Base-by-base conservation (phyloP, 495 filamentous ascomycete genomes). In the Talaromyces nanjingensis region DNA sequence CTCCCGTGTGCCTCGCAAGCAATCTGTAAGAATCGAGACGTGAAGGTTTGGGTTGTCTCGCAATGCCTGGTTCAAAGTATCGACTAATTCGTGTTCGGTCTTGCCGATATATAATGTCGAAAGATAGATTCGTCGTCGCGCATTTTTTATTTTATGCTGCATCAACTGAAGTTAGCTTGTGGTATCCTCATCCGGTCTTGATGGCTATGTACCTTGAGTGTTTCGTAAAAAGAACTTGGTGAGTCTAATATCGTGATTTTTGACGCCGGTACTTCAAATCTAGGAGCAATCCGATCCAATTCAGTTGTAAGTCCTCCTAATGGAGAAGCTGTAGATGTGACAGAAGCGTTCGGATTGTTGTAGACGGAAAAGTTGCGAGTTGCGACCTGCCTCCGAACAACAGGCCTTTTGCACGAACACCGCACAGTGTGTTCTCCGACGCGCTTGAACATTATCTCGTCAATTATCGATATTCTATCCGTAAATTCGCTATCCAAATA, bases 71-170 rank as follows among this genome's bases (percentile, higher is more conserved):
- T 87, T 87, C 27, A 99, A 77, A 0, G 88, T 91, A 16, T 85
- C 77, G 63, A 99, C 88, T 70, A 99, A 77, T 64, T 97, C 96
- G 76, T 91, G 81, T 76, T 99, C 94, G 1, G 90, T 88, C 76
- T 93, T 96, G 66, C 94, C 94, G 69, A 99, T 92, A 70, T 99
- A 99, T 33, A 99, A 79, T 0, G 94, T 98, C 20, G 91, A 96
- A 59, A 99, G 79, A 72, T 92, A 99, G 69, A 99, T 88, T 65
- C 91, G 84, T 56, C 78, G 76, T 68, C 89, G 84, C 3, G 94
- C 94, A 65, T 83, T 84, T 39, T 81, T 82, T 67, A 99, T 97
- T 78, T 91, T 96, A 63, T 77, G 71, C 89, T 96, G 70, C 53
- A 65, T 66, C 42, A 59, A 37, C 34, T 11, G 67, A 31, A 56